Evolutionary conservation across 352 stramenopile species (phyloP).

Genomic region (Phytophthora citrophthora): DNA sequence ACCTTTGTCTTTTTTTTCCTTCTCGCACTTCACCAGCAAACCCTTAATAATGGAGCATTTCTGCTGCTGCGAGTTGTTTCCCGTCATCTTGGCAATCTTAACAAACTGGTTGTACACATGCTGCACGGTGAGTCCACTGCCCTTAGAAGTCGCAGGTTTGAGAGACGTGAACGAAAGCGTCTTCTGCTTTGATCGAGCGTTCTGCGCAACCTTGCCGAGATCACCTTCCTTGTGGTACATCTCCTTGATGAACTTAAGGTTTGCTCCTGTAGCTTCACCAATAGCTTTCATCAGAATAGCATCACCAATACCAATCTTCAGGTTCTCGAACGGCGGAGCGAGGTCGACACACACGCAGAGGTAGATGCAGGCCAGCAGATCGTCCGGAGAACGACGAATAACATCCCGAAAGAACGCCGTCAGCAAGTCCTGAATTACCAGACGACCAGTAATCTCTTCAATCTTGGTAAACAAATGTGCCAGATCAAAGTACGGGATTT

Average conservation of each 20-base stretch:
- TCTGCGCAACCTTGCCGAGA: slow-evolving; percentile 96
- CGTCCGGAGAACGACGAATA: slow-evolving; percentile 71
- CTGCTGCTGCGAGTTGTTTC: slow-evolving; percentile 95
- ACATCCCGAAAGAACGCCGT: slow-evolving; percentile 87
- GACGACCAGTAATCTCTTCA: slow-evolving; percentile 69
- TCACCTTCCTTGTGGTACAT: slow-evolving; percentile 98
- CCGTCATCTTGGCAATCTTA: slow-evolving; percentile 95
- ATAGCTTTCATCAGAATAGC: slow-evolving; percentile 98
- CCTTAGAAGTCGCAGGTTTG: slow-evolving; percentile 61
- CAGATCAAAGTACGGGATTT: slow-evolving; percentile 63
- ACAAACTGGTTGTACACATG: slow-evolving; percentile 91
- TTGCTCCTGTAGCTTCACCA: slow-evolving; percentile 92
- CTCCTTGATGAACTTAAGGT: slow-evolving; percentile 94
- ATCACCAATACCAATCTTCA: slow-evolving; percentile 99
- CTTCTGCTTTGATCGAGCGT: slow-evolving; percentile 93
- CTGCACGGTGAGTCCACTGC: slow-evolving; percentile 87
- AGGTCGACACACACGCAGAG: slow-evolving; percentile 93
- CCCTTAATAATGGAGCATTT: slow-evolving; percentile 98
- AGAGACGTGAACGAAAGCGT: slow-evolving; percentile 85
- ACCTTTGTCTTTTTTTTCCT: slow-evolving; percentile 72
- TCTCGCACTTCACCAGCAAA: slow-evolving; percentile 94
- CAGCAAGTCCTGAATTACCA: slow-evolving; percentile 89
- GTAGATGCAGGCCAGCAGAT: slow-evolving; percentile 92
- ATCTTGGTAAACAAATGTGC: slow-evolving; percentile 82
- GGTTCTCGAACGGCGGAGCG: slow-evolving; percentile 95